These are phyloP conservation scores for Tolypocladium ophioglossoides DNA, from an alignment of 2,329 filamentous ascomycete genomes.

Conservation along the genomic window DNA sequence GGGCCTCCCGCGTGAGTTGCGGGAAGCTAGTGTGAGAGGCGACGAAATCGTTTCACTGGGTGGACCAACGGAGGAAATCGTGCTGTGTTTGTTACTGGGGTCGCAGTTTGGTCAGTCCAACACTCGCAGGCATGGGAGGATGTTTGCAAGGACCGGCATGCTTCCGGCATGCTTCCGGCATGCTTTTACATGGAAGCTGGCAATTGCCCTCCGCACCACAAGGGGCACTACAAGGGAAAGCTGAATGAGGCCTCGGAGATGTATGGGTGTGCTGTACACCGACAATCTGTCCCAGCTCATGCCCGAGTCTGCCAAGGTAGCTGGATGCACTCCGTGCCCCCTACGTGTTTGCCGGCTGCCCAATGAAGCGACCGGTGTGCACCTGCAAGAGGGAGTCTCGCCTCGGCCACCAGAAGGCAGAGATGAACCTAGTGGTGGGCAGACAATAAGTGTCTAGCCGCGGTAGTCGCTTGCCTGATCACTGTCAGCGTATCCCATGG, in stretches of 20 bases:
- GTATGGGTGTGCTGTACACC: background rate
- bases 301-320: background rate
- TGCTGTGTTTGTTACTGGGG: background rate
- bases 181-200: too few relatives aligned
- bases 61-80: background rate
- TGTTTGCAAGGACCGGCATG: background rate
- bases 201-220: too few relatives aligned
- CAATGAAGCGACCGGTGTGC: background rate
- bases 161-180: too few relatives aligned
- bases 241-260: background rate
- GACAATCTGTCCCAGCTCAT: background rate
- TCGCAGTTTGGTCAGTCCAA: background rate
- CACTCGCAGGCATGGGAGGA: background rate
- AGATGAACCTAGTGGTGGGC: background rate
- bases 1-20: background rate
- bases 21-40: background rate
- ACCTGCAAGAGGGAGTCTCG: background rate
- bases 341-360: background rate
- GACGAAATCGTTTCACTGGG: background rate
- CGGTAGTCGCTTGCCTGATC: background rate
- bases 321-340: background rate
- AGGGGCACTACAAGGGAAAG: background rate
- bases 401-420: background rate
- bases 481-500: background rate
- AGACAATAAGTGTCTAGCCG: background rate